Conservation (phyloP, 139 green algal species). For the Spirogloea muscicola region DNA sequence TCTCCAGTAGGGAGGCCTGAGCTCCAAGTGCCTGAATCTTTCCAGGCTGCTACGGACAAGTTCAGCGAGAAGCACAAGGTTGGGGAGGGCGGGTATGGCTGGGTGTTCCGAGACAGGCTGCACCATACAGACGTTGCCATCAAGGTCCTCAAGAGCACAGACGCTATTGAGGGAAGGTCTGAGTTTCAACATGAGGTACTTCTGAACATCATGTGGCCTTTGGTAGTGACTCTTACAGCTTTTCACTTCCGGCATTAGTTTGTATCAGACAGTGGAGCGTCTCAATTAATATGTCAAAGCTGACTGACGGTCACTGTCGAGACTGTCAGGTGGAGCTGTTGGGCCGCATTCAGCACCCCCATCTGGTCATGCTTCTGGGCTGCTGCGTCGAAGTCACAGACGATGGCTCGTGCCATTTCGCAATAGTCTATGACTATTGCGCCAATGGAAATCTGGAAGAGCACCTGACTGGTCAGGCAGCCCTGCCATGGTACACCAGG, state of each 20-base stretch:
- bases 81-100: conserved; percentile 33
- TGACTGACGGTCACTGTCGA: too few relatives aligned
- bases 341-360: conserved; percentile 57
- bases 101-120: conserved; percentile 26
- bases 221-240: too few relatives aligned
- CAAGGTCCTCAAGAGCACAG: conserved; percentile 44
- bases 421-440: conserved; percentile 63
- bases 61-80: conserved; percentile 19
- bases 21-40: background rate
- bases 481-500: conserved; percentile 52
- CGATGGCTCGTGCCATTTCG: too few relatives aligned
- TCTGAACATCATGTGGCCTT: too few relatives aligned
- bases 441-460: conserved; percentile 54
- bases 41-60: conserved; percentile 12
- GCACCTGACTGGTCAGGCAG: conserved; percentile 24
- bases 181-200: conserved; percentile 45
- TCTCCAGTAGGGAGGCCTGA: too few relatives aligned
- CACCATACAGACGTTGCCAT: conserved; percentile 41
- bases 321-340: conserved; percentile 52
- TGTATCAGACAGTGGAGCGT: too few relatives aligned
- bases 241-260: too few relatives aligned
- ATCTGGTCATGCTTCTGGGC: conserved; percentile 65
- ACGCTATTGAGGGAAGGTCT: conserved; percentile 14
- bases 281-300: too few relatives aligned
- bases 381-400: conserved; percentile 55